Conservation (phyloP, 495 filamentous ascomycete genomes). For the Halenospora varia region DNA sequence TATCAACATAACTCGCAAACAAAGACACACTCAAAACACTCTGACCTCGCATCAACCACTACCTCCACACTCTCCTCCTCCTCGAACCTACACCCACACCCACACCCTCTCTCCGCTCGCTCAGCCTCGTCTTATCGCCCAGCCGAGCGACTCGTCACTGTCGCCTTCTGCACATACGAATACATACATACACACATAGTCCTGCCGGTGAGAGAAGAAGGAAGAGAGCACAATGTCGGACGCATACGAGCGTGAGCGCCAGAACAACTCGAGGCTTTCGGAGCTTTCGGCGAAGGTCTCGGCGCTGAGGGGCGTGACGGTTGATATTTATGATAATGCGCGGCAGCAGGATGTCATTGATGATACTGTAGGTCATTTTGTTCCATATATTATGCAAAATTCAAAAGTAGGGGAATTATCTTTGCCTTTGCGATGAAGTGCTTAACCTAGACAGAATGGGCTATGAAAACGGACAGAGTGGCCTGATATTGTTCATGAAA, state of each 20-base stretch:
- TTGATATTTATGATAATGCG: conserved; percentile 96
- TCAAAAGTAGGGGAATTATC: no score
- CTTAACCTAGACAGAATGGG: no score
- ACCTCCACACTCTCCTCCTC: neutral
- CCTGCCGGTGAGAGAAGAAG: neutral
- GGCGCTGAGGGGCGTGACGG: conserved; percentile 90
- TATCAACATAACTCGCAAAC: conserved; percentile 2
- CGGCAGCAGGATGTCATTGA: conserved; percentile 83
- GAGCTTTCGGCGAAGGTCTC: conserved; percentile 88
- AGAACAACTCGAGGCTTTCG: conserved; percentile 94
- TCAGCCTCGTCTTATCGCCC: neutral
- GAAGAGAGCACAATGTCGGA: conserved; percentile 68
- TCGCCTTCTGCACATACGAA: neutral
- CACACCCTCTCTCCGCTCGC: neutral
- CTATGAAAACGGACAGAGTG: no score
- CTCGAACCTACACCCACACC: neutral
- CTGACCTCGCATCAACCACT: neutral
- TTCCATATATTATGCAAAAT: neutral
- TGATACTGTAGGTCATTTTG: conserved; percentile 58
- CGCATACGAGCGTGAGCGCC: conserved; percentile 90
- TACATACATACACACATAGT: neutral
- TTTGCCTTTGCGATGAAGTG: no score
- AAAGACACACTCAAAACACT: conserved; percentile 12
- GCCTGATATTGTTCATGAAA: no score
- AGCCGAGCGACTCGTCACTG: neutral